Percentiles rank a stretch among this genome's conserved stretches.
Conservation (phyloP, 768 basidiomycete species). For the Boletus bicolor region DNA sequence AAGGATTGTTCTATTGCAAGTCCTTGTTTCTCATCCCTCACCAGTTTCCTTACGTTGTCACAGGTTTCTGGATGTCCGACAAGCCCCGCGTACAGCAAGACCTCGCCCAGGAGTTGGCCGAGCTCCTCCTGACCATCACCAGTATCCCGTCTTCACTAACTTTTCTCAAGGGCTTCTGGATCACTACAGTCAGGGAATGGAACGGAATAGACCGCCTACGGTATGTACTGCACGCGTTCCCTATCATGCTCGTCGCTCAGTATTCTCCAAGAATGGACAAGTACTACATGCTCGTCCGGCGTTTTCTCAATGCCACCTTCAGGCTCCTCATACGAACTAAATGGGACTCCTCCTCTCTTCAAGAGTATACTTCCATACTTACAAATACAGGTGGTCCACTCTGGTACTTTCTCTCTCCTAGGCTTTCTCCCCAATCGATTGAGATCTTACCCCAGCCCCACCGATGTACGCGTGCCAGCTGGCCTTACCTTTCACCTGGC, state of each 20-base stretch:
- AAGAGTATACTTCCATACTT: slow-evolving; percentile 69
- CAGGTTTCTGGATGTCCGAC: slow-evolving; percentile 99
- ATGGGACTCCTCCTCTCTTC: slow-evolving; percentile 60
- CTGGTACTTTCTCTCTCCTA: slow-evolving; percentile 48
- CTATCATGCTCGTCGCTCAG: neutral
- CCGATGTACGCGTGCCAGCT: slow-evolving; percentile 68
- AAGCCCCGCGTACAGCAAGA: slow-evolving; percentile 95
- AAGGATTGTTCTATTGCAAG: slow-evolving; percentile 95
- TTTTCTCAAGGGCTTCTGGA: slow-evolving; percentile 91
- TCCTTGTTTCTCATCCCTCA: neutral
- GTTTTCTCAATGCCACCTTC: slow-evolving; percentile 85
- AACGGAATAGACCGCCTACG: slow-evolving; percentile 85
- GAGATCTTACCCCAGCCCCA: slow-evolving; percentile 43
- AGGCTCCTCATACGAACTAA: slow-evolving; percentile 64
- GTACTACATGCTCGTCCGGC: slow-evolving; percentile 91
- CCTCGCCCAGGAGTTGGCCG: slow-evolving; percentile 80
- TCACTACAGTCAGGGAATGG: slow-evolving; percentile 88
- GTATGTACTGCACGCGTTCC: slow-evolving; percentile 40
- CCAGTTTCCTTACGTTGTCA: neutral
- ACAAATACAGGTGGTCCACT: slow-evolving; percentile 71
- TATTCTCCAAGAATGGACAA: slow-evolving; percentile 77
- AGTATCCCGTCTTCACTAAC: slow-evolving; percentile 55
- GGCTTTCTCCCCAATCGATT: neutral
- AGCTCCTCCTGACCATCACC: slow-evolving; percentile 70
- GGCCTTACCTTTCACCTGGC: slow-evolving; percentile 82